A percentile compares a stretch with the other conserved stretches of the same genome.
Evolutionary conservation across 805 yeast genomes (phyloP).

Genomic region (Ogataea pignaliae): DNA sequence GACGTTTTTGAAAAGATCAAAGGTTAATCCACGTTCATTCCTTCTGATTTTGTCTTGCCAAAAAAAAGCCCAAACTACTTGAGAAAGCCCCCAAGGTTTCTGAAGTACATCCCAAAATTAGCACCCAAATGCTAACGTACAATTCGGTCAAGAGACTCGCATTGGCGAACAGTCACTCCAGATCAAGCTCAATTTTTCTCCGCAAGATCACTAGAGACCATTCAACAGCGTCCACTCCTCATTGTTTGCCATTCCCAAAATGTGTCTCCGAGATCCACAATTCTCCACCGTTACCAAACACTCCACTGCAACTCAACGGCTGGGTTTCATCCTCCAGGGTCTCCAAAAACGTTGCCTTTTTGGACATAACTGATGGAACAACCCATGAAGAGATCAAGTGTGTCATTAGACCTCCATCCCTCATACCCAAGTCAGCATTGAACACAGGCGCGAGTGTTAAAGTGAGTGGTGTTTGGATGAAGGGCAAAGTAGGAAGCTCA

Average conservation of each 20-base stretch:
- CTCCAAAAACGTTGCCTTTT: slow-evolving; percentile 73
- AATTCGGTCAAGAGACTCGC: too few relatives aligned
- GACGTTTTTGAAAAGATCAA: too few relatives aligned
- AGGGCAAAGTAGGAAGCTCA: slow-evolving; percentile 38
- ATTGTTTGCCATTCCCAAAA: slow-evolving; percentile 14
- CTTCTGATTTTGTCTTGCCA: too few relatives aligned
- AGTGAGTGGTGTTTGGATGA: slow-evolving; percentile 31
- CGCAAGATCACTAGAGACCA: background rate
- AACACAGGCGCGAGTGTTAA: slow-evolving; percentile 35
- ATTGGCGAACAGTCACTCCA: too few relatives aligned
- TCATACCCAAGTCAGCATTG: slow-evolving; percentile 25
- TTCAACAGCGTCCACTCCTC: slow-evolving; percentile 1
- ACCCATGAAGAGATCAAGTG: slow-evolving; percentile 49
- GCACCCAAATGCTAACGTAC: too few relatives aligned
- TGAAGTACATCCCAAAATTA: too few relatives aligned
- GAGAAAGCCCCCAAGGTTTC: too few relatives aligned
- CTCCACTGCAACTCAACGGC: slow-evolving; percentile 52
- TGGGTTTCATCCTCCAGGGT: slow-evolving; percentile 70
- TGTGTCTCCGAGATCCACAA: slow-evolving; percentile 27
- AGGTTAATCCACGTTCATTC: too few relatives aligned
- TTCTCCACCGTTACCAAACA: slow-evolving; percentile 33
- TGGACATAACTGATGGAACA: slow-evolving; percentile 80
- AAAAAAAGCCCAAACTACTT: too few relatives aligned
- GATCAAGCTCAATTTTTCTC: background rate
- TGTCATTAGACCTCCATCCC: slow-evolving; percentile 40